These are phyloP conservation scores for Rosa chinensis DNA, from an alignment of 306 rosid species.

Conservation along the genomic window DNA sequence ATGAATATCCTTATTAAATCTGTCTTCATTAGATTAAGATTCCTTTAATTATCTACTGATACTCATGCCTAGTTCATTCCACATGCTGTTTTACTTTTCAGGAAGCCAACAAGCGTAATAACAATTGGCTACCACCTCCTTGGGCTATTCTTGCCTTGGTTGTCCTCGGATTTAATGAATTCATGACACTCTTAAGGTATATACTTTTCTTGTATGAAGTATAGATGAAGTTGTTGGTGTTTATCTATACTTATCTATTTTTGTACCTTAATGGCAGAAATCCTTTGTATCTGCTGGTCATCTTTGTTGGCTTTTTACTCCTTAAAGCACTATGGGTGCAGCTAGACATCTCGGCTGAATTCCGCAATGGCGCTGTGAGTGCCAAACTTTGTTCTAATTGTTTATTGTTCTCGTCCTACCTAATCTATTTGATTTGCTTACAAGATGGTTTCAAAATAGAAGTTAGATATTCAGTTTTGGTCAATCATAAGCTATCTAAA, in stretches of 20 bases:
- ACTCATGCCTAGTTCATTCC: not conserved
- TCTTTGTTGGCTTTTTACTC: slow-evolving; percentile 75
- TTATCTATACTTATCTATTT: slow-evolving; percentile 27
- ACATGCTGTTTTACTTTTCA: slow-evolving; percentile 36
- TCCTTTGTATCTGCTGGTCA: slow-evolving; percentile 71
- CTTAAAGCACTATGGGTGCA: slow-evolving; percentile 90
- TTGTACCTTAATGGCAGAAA: slow-evolving; percentile 60
- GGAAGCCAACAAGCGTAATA: slow-evolving; percentile 93
- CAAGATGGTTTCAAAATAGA: not conserved
- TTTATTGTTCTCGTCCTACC: not conserved
- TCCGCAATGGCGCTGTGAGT: slow-evolving; percentile 85
- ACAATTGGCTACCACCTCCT: slow-evolving; percentile 99
- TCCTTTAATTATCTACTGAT: not conserved
- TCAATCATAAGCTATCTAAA: not conserved
- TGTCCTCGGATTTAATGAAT: slow-evolving; percentile 90
- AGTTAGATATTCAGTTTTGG: not conserved
- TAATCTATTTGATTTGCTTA: slow-evolving; percentile 2
- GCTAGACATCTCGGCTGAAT: slow-evolving; percentile 71
- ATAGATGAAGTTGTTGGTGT: slow-evolving; percentile 11
- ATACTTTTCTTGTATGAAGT: slow-evolving; percentile 10
- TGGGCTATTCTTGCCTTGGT: slow-evolving; percentile 91
- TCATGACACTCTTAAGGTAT: slow-evolving; percentile 90
- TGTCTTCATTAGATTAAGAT: not conserved
- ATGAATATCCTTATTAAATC: not conserved
- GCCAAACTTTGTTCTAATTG: slow-evolving; percentile 18